Evolutionary conservation across 2,329 filamentous ascomycete species (phyloP).

Genomic region (Venturia pyrina): DNA sequence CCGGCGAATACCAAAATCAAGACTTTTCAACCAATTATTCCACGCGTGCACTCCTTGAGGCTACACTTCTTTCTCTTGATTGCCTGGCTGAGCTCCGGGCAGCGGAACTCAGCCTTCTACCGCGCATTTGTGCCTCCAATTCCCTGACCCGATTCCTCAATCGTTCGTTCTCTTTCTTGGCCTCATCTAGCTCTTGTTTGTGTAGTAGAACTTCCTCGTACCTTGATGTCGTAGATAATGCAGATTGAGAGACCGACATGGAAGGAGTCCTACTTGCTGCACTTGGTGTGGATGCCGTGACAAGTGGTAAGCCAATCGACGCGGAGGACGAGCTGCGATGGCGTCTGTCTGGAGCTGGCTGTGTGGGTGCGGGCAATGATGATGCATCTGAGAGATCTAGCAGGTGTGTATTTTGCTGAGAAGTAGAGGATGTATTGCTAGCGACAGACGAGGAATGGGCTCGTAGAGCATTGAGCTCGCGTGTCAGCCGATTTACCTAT

Average conservation of each 20-base stretch:
- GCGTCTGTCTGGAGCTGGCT: conserved; percentile 44
- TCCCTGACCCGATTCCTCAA: conserved; percentile 38
- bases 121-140: conserved; percentile 34
- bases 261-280: background rate
- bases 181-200: conserved; percentile 36
- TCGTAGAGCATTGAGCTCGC: conserved; percentile 78
- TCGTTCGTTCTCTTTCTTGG: conserved; percentile 39
- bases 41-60: background rate
- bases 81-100: background rate
- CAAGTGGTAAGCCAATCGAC: conserved; percentile 15
- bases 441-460: conserved; percentile 54
- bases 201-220: conserved; percentile 36
- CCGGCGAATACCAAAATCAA: background rate
- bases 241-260: conserved; percentile 17
- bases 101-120: conserved; percentile 19
- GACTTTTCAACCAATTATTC: background rate
- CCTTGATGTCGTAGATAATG: conserved; percentile 26
- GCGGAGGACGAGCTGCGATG: conserved; percentile 39
- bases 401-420: conserved; percentile 32
- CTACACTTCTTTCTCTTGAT: background rate
- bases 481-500: conserved; percentile 84
- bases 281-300: conserved; percentile 19
- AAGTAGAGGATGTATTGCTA: conserved; percentile 46
- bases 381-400: conserved; percentile 19
- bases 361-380: conserved; percentile 36